Conservation (phyloP, 768 basidiomycete genomes). For the Suillus discolor region DNA sequence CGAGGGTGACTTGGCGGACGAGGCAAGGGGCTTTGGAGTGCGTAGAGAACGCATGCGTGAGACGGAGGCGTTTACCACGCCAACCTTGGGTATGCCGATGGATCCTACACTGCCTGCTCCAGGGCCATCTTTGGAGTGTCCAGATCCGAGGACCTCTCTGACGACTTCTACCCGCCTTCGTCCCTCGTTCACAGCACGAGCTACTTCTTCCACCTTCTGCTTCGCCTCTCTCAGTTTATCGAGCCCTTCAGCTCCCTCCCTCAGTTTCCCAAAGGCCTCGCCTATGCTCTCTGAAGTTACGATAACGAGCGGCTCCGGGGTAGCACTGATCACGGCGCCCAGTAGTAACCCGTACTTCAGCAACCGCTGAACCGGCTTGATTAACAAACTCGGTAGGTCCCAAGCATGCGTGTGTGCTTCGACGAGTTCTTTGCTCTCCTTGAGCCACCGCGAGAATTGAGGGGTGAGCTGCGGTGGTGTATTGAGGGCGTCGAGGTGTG, state of each 20-base stretch:
- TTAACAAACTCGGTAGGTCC: slow-evolving; percentile 92
- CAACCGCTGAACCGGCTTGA: slow-evolving; percentile 96
- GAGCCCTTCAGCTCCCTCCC: slow-evolving; percentile 9
- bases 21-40: slow-evolving; percentile 22
- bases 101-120: slow-evolving; percentile 43
- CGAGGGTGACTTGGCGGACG: slow-evolving; percentile 17
- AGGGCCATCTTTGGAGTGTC: slow-evolving; percentile 37
- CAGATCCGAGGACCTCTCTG: slow-evolving; percentile 63
- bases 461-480: slow-evolving; percentile 48
- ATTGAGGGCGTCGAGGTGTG: slow-evolving; percentile 56
- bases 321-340: slow-evolving; percentile 72
- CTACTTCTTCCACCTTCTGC: slow-evolving; percentile 68
- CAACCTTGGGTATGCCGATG: slow-evolving; percentile 39
- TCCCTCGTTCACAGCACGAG: slow-evolving; percentile 77
- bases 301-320: slow-evolving; percentile 48
- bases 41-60: slow-evolving; percentile 63
- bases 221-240: slow-evolving; percentile 55
- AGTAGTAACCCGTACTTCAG: slow-evolving; percentile 94
- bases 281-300: not conserved
- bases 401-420: slow-evolving; percentile 81
- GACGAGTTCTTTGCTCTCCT: slow-evolving; percentile 65
- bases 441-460: slow-evolving; percentile 51
- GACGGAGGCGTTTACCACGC: slow-evolving; percentile 51
- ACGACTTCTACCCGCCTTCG: slow-evolving; percentile 77
- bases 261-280: slow-evolving; percentile 19